Evolutionary conservation across 108 stramenopile genomes (phyloP).

Genomic region (Stephanodiscus triporus): DNA sequence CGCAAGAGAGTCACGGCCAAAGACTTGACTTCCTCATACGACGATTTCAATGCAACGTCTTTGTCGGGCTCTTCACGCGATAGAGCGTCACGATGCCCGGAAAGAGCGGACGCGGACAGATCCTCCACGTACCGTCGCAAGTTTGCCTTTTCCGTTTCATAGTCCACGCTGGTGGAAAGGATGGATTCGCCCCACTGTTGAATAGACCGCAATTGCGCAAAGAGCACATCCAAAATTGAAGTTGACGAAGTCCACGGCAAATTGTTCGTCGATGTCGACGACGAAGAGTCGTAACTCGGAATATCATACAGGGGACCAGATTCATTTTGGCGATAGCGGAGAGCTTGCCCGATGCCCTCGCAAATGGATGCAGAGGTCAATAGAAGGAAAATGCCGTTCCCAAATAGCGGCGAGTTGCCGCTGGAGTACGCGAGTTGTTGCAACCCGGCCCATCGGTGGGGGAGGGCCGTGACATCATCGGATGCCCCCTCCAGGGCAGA

Average conservation of each 20-base stretch:
- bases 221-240: slow-evolving; percentile 26
- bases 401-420: neutral
- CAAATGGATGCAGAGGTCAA: slow-evolving; percentile 24
- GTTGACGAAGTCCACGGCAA: slow-evolving; percentile 39
- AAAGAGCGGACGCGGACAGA: slow-evolving; percentile 25
- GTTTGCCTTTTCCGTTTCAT: slow-evolving; percentile 7
- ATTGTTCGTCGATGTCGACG: neutral
- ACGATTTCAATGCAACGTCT: slow-evolving; percentile 5
- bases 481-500: slow-evolving; percentile 22
- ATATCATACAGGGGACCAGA: slow-evolving; percentile 35
- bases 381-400: slow-evolving; percentile 8
- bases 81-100: slow-evolving; percentile 24
- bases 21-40: slow-evolving; percentile 33
- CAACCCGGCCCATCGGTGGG: slow-evolving; percentile 25
- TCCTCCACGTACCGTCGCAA: slow-evolving; percentile 27
- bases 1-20: slow-evolving; percentile 36
- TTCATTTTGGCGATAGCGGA: slow-evolving; percentile 33
- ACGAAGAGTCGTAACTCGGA: slow-evolving; percentile 11
- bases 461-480: slow-evolving; percentile 23
- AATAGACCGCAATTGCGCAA: slow-evolving; percentile 16
- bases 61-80: neutral
- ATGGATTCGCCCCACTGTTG: slow-evolving; percentile 9
- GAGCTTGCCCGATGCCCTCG: slow-evolving; percentile 32
- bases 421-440: slow-evolving; percentile 12
- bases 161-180: slow-evolving; percentile 7